Evolutionary conservation across 805 yeast genomes (phyloP), one percentile per base, ranked within the genome.

Genomic region (Lachancea meyersii): DNA sequence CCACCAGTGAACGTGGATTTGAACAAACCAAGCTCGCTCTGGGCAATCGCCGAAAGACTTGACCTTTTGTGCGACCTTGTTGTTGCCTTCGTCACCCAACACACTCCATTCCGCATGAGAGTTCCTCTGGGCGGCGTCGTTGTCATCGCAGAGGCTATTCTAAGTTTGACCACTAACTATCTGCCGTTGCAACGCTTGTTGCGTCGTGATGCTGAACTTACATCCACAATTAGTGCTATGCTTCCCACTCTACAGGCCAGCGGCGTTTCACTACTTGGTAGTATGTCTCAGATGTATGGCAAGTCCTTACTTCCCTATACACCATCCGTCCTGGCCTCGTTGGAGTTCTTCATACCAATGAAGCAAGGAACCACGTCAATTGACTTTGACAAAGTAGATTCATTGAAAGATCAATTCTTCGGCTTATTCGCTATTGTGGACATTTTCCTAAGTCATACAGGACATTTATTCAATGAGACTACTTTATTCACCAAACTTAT

Each of bases 111-210:
- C 51, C 67, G 79, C 10, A 71, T 80, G 7, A 68, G 71, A 47
- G 70, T 84, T 6, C 93, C 94, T 2, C 48, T 86, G 11, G 89
- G 91, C 1, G 53, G 64, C 35, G 55, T 82, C 2, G 55, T 82
- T 4, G 57, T 68, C 7, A 46, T 80, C 38, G 65, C 71, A 18
- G 87, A 82, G 52, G 63, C 79, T 10, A 54, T 81, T 13, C 61
- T 76, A 45, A 70, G 80, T 14, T 60, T 86, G 45, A 77, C 80
- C 49, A 61, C 73, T 11, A 75, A 70, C 41, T 77, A 76, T 47
- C 61, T 79, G 28, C 70, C 79, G 1, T 69, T 80, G 54, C 76
- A 73, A 50, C 69, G 73, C 37, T 86, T 80, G 20, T 40, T 70
- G 47, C 71, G 82, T 45, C 69, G 82, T 47, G 82, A 80, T 53